Percentiles rank a stretch among this genome's conserved stretches.
Evolutionary conservation across 164 flowering plant genomes (phyloP).

Genomic region (Vitis rotundifolia): DNA sequence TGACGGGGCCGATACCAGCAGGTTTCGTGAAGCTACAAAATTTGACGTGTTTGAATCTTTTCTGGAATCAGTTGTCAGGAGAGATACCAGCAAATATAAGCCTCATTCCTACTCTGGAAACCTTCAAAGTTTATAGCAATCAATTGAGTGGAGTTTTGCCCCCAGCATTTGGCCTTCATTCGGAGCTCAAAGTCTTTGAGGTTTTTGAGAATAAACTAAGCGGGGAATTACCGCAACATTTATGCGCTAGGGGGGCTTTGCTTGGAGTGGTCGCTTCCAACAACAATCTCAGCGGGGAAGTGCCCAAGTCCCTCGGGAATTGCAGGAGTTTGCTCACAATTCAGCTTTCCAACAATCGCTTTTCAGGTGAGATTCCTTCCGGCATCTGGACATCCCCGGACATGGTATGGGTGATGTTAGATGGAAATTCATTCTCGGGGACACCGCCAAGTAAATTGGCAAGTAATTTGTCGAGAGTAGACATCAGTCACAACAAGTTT

Average conservation of each 20-base stretch:
- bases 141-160: conserved; percentile 46
- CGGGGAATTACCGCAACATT: conserved; percentile 46
- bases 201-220: conserved; percentile 40
- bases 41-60: conserved; percentile 33
- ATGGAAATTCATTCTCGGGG: conserved; percentile 54
- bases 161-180: conserved; percentile 48
- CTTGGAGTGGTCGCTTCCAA: conserved; percentile 44
- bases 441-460: conserved; percentile 38
- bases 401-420: conserved; percentile 33
- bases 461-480: conserved; percentile 49
- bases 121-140: conserved; percentile 36
- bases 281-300: conserved; percentile 54
- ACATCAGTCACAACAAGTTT: conserved; percentile 57
- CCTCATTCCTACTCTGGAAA: conserved; percentile 25
- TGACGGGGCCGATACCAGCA: conserved; percentile 67
- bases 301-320: conserved; percentile 58
- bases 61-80: conserved; percentile 47
- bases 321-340: conserved; percentile 47
- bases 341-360: conserved; percentile 39
- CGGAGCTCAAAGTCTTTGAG: conserved; percentile 47
- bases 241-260: conserved; percentile 29
- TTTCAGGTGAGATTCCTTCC: conserved; percentile 55
- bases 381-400: conserved; percentile 39
- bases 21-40: conserved; percentile 49
- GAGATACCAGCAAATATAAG: conserved; percentile 44